A percentile compares a stretch with the other conserved stretches of the same genome.
phyloP scores from a whole-genome alignment of 1,284 basidiomycete genomes.

The Trametes versicolor region DNA sequence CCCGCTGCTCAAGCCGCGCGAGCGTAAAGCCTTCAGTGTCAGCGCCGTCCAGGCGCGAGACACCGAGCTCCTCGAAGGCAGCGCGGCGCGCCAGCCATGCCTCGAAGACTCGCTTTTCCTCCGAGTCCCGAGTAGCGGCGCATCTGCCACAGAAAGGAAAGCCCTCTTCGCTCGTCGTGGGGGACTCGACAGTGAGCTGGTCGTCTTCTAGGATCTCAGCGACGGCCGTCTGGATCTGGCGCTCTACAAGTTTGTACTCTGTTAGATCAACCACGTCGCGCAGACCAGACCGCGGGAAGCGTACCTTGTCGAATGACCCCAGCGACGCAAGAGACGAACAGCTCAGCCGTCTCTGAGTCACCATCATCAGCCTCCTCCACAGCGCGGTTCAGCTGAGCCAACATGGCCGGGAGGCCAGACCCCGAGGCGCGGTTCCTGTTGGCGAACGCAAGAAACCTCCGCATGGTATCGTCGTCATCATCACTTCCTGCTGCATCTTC shows the following conservation, averaged over 20 bases:
- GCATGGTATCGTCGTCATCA: constrained; percentile 5
- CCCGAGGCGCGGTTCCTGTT: constrained; percentile 10
- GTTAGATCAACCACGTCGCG: neutral
- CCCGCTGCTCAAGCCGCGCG: neutral
- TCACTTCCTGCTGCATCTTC: neutral
- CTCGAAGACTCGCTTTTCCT: constrained; percentile 5
- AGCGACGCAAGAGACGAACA: constrained; percentile 6
- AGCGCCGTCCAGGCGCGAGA: neutral
- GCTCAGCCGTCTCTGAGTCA: neutral
- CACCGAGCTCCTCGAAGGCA: constrained; percentile 9
- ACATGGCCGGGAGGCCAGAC: constrained; percentile 1
- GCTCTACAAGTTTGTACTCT: neutral
- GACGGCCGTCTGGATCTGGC: constrained; percentile 7
- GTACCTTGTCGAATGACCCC: constrained; percentile 4
- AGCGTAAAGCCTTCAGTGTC: neutral
- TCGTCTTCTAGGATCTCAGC: constrained; percentile 7
- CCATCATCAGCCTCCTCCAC: constrained; percentile 5
- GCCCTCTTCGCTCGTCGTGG: neutral
- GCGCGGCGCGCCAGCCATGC: constrained; percentile 5
- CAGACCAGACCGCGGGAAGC: neutral
- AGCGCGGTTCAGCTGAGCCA: constrained; percentile 7
- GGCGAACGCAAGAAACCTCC: constrained; percentile 11
- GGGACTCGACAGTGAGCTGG: neutral
- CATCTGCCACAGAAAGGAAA: too few relatives aligned
- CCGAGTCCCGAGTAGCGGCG: neutral